These are phyloP conservation scores for Pichia gijzeniarum DNA, from an alignment of 805 yeast genomes.

Conservation along the genomic window DNA sequence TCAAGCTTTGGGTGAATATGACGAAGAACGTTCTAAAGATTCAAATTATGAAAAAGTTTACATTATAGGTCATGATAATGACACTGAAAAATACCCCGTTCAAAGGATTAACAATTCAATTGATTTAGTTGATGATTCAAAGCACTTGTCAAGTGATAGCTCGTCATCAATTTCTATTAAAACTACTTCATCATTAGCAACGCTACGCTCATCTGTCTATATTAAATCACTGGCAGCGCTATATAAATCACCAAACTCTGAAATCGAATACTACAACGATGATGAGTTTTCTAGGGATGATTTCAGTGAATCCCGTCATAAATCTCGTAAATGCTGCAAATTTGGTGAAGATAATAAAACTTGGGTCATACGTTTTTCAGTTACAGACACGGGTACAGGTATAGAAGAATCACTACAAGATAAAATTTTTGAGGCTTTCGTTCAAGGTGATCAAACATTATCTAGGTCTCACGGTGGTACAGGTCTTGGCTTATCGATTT, in stretches of 20 bases:
- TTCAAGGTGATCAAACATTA: slow-evolving; percentile 93
- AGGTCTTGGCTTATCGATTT: slow-evolving; percentile 84
- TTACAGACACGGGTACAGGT: slow-evolving; percentile 91
- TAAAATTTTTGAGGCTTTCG: slow-evolving; percentile 90
- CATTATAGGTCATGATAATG: slow-evolving; percentile 26
- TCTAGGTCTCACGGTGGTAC: slow-evolving; percentile 94
- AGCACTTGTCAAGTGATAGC: not conserved
- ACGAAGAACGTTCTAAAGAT: slow-evolving; percentile 40
- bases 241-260: slow-evolving; percentile 24
- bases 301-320: slow-evolving; percentile 11
- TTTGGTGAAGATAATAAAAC: slow-evolving; percentile 15
- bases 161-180: slow-evolving; percentile 4
- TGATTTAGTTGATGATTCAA: not conserved
- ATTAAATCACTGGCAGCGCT: slow-evolving; percentile 38
- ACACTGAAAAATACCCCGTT: slow-evolving; percentile 11
- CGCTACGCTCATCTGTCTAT: slow-evolving; percentile 29
- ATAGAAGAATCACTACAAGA: slow-evolving; percentile 76
- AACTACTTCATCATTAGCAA: slow-evolving; percentile 19
- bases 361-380: slow-evolving; percentile 66
- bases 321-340: slow-evolving; percentile 15
- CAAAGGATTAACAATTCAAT: slow-evolving; percentile 4
- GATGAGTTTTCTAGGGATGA: slow-evolving; percentile 11
- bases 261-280: slow-evolving; percentile 17
- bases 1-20: slow-evolving; percentile 66
- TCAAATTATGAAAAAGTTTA: slow-evolving; percentile 41